Base-by-base conservation (phyloP, 495 filamentous ascomycete species). In the Xylaria intraflava region DNA sequence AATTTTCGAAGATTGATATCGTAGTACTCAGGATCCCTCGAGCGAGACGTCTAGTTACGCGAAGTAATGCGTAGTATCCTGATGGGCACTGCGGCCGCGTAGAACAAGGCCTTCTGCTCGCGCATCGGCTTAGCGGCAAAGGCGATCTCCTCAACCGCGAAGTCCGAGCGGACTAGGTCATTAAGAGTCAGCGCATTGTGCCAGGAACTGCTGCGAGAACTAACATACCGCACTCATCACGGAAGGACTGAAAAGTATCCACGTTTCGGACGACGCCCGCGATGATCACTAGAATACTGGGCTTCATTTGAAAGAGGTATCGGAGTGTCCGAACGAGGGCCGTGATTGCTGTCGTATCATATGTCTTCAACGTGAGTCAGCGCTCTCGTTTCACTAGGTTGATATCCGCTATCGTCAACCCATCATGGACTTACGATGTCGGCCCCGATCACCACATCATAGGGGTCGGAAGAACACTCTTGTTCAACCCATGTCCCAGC, bases 31-130 rank as follows among this genome's bases (percentile, higher is more conserved):
- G n/a, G n/a, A n/a, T n/a, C n/a, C n/a, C n/a, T n/a, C n/a, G n/a
- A n/a, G n/a, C n/a, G n/a, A n/a, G n/a, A n/a, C n/a, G n/a, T n/a
- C n/a, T 31, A 39, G 5, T 4, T 24, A 26, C 10, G 2, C 14
- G 35, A 49, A 35, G 53, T 55, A 12, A 69, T 64, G 19, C 53
- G 52, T 24, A 72, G 47, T 10, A 73, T 78, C 27, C 61, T 65
- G 19, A 83, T 79, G 0, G 79, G 77, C 8, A 78, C 71, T 14
- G 61, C 64, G 0, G 75, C 78, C 23, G 75, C 69, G 56, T 83
- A 75, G 56, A 83, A 84, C 56, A 83, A 81, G 1, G 80, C 75
- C 3, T 64, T 77, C 51, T 83, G 81, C n/a, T 73, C 58, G 35
- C 73, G 69, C 31, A 69, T 61, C 0, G 68, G 41, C 11, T 70